These are phyloP conservation scores for Megacollybia marginata DNA, from an alignment of 768 basidiomycete genomes.

Conservation along the genomic window DNA sequence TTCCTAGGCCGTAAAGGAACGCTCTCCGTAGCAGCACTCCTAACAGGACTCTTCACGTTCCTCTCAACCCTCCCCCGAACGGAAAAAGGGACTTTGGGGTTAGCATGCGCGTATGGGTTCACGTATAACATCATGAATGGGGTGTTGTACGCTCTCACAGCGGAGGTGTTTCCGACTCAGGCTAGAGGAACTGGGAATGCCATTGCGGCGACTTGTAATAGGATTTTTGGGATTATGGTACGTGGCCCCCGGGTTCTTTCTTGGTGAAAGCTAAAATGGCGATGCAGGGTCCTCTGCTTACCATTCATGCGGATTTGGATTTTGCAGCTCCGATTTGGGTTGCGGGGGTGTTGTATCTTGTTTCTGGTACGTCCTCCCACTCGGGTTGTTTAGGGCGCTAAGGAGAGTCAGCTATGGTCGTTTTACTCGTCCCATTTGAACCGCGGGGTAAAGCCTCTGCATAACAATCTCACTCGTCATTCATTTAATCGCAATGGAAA, in stretches of 20 bases:
- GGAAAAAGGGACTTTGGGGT: slow-evolving; percentile 61
- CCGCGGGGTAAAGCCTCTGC: slow-evolving; percentile 65
- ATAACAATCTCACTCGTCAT: too few species aligned
- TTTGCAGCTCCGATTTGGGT: slow-evolving; percentile 69
- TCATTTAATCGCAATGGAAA: too few species aligned
- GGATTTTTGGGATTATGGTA: slow-evolving; percentile 67
- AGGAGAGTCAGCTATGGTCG: slow-evolving; percentile 21
- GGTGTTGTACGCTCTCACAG: slow-evolving; percentile 64
- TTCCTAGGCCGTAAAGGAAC: slow-evolving; percentile 60
- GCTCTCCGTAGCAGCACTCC: slow-evolving; percentile 44
- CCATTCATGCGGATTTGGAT: slow-evolving; percentile 55
- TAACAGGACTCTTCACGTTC: slow-evolving; percentile 71
- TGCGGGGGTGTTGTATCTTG: slow-evolving; percentile 55
- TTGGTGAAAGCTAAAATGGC: background rate
- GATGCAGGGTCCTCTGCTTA: slow-evolving; percentile 60
- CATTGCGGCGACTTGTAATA: slow-evolving; percentile 47
- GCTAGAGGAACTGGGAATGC: slow-evolving; percentile 71
- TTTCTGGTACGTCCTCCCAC: slow-evolving; percentile 32
- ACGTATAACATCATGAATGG: slow-evolving; percentile 70
- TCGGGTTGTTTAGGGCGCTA: background rate
- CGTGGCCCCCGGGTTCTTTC: slow-evolving; percentile 10
- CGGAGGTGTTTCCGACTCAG: slow-evolving; percentile 66
- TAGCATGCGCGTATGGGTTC: slow-evolving; percentile 73
- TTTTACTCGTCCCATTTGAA: slow-evolving; percentile 65
- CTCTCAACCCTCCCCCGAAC: slow-evolving; percentile 64